Percentiles rank a stretch among this genome's conserved stretches.
Conservation (phyloP, 441 rosid genomes). For the Cnidoscolus chayamansa region DNA sequence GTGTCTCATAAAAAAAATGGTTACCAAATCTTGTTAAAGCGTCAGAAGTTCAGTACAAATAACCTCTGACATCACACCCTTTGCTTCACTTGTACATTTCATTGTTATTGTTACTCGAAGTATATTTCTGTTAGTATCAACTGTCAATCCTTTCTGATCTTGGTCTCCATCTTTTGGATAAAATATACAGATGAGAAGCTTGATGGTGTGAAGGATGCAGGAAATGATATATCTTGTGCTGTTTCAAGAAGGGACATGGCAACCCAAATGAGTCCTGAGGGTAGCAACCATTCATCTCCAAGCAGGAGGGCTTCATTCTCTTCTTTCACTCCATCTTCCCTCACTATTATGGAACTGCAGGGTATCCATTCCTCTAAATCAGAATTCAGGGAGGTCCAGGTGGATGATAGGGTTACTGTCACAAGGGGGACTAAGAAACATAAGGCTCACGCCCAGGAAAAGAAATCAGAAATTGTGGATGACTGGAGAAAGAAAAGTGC, state of each 20-base stretch:
- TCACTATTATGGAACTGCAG: constrained; percentile 52
- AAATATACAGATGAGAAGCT: constrained; percentile 47
- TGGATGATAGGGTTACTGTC: constrained; percentile 79
- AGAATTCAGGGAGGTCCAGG: constrained; percentile 77
- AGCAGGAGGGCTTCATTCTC: constrained; percentile 50
- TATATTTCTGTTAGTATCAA: not conserved
- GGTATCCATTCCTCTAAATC: constrained; percentile 44
- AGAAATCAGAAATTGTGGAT: constrained; percentile 59
- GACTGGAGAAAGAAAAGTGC: constrained; percentile 62
- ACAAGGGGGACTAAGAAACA: constrained; percentile 88
- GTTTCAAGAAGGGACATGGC: constrained; percentile 93
- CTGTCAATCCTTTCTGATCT: constrained; percentile 13
- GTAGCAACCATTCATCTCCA: constrained; percentile 65
- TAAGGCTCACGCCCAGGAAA: constrained; percentile 45
- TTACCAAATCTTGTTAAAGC: not conserved
- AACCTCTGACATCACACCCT: not conserved
- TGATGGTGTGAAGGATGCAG: constrained; percentile 53
- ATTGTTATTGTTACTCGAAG: not conserved
- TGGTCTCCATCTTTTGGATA: constrained; percentile 13
- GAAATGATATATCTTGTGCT: constrained; percentile 50
- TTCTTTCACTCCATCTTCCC: constrained; percentile 47
- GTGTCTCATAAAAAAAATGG: not conserved
- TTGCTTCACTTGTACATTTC: not conserved
- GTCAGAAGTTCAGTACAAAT: not conserved
- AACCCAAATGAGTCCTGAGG: constrained; percentile 90